A percentile compares a stretch with the other conserved stretches of the same genome.
phyloP scores from a whole-genome alignment of 805 yeast species.

The Myxozyma mucilagina region DNA sequence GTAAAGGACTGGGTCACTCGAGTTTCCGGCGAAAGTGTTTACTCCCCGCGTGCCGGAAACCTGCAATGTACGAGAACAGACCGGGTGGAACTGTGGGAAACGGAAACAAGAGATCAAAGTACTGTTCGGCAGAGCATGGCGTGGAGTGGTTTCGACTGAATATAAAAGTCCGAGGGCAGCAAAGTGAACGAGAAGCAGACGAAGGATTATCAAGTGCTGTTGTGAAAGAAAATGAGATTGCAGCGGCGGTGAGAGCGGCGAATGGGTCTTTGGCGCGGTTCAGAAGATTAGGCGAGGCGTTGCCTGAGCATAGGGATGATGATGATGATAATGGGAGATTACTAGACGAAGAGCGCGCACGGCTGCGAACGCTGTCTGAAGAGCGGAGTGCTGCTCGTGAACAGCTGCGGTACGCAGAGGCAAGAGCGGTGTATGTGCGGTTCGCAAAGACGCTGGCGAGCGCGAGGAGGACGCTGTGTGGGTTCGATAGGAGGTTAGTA shows the following conservation, averaged over 20 bases:
- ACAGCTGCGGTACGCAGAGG: slow-evolving; percentile 30
- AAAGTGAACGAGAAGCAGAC: not conserved
- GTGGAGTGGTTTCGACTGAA: slow-evolving; percentile 38
- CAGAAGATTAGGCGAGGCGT: slow-evolving; percentile 28
- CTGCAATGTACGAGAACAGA: slow-evolving; percentile 39
- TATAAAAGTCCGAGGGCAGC: not conserved
- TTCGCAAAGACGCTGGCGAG: slow-evolving; percentile 33
- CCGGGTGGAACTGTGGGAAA: not conserved
- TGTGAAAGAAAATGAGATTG: slow-evolving; percentile 4
- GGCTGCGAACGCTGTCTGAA: not conserved
- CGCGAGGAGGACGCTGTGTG: slow-evolving; percentile 36
- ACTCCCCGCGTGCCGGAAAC: slow-evolving; percentile 54
- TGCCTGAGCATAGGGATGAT: slow-evolving; percentile 33
- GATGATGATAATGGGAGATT: slow-evolving; percentile 37
- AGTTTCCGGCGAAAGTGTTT: slow-evolving; percentile 80
- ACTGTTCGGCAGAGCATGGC: slow-evolving; percentile 77
- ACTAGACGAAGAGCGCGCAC: not conserved
- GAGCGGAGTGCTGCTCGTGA: slow-evolving; percentile 5
- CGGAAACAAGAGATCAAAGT: slow-evolving; percentile 54
- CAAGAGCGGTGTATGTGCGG: slow-evolving; percentile 22
- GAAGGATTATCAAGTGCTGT: slow-evolving; percentile 12
- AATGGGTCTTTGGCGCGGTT: slow-evolving; percentile 6
- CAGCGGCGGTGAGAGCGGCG: slow-evolving; percentile 1
- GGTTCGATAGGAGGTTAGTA: slow-evolving; percentile 35
- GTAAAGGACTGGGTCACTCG: slow-evolving; percentile 49